Conservation (phyloP, 306 rosid species). For the Vicia faba region DNA sequence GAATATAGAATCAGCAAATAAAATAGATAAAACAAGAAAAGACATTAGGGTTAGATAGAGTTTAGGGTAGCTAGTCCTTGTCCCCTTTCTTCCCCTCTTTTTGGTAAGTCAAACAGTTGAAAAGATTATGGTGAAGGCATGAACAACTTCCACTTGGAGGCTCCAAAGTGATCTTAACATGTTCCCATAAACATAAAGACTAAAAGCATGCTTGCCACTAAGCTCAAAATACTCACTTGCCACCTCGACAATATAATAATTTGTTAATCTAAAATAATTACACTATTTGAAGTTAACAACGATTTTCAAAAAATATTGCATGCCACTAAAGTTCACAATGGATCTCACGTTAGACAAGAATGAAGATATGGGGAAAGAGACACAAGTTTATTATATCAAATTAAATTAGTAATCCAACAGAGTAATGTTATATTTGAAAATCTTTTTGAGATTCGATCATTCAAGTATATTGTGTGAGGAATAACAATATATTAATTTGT, state of each 20-base stretch:
- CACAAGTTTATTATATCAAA: constrained; percentile 40
- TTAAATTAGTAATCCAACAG: constrained; percentile 37
- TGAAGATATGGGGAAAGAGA: constrained; percentile 46
- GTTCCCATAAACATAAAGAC: constrained; percentile 36
- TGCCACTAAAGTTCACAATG: constrained; percentile 35
- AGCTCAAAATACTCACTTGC: neutral
- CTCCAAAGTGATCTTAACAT: constrained; percentile 44
- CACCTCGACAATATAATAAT: constrained; percentile 19
- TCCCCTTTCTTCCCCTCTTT: constrained; percentile 29
- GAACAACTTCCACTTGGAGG: constrained; percentile 72
- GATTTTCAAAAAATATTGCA: constrained; percentile 20
- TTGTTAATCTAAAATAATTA: constrained; percentile 30
- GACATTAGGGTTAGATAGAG: constrained; percentile 12
- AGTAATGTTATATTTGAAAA: constrained; percentile 37
- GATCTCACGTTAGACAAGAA: constrained; percentile 43
- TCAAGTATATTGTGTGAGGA: constrained; percentile 14
- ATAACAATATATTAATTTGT: neutral
- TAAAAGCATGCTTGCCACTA: neutral
- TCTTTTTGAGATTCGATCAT: constrained; percentile 35
- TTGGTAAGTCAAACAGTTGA: constrained; percentile 53
- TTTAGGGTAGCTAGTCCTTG: constrained; percentile 28
- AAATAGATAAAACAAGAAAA: neutral
- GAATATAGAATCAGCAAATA: constrained; percentile 32
- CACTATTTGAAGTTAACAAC: constrained; percentile 14
- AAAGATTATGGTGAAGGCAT: constrained; percentile 39